A percentile compares a stretch with the other conserved stretches of the same genome.
phyloP scores from a whole-genome alignment of 1,284 basidiomycete genomes.

The Irpex lacteus region DNA sequence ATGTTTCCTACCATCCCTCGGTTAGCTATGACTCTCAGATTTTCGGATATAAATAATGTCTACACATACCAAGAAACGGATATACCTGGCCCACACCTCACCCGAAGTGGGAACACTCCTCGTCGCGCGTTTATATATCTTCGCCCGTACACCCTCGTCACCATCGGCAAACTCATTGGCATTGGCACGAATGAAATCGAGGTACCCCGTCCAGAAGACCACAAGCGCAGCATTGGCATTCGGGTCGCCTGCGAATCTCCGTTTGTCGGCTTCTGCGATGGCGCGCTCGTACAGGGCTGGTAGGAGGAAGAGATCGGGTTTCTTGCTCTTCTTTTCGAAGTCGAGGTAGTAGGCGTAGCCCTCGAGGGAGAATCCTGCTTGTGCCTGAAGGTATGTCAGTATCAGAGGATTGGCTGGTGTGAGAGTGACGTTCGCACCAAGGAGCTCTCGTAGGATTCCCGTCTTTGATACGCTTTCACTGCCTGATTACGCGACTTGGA shows the following conservation, averaged over 20 bases:
- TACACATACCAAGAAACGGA: slow-evolving; percentile 46
- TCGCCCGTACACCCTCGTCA: slow-evolving; percentile 39
- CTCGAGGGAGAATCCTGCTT: slow-evolving; percentile 50
- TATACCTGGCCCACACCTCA: slow-evolving; percentile 71
- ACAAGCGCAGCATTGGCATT: slow-evolving; percentile 57
- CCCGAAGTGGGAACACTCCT: slow-evolving; percentile 69
- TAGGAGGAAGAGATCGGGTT: slow-evolving; percentile 62
- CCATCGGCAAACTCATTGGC: slow-evolving; percentile 21
- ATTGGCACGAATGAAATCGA: slow-evolving; percentile 53
- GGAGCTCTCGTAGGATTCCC: slow-evolving; percentile 57
- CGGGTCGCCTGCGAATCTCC: slow-evolving; percentile 46
- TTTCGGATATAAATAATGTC: too few relatives aligned
- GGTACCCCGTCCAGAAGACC: slow-evolving; percentile 64
- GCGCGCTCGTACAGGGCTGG: slow-evolving; percentile 74
- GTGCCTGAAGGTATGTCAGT: too few relatives aligned
- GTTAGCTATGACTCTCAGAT: too few relatives aligned
- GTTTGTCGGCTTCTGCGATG: slow-evolving; percentile 65
- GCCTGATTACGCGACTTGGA: slow-evolving; percentile 66
- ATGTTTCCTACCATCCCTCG: neutral
- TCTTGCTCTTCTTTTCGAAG: slow-evolving; percentile 62
- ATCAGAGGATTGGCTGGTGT: too few relatives aligned
- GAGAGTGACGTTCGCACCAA: too few relatives aligned
- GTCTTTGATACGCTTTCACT: slow-evolving; percentile 56
- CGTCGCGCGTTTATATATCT: slow-evolving; percentile 50
- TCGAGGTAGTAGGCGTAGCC: slow-evolving; percentile 63